A percentile compares a stretch with the other conserved stretches of the same genome.
Evolutionary conservation across 2,329 filamentous ascomycete genomes (phyloP).

Genomic region (Diaporthe amygdali): DNA sequence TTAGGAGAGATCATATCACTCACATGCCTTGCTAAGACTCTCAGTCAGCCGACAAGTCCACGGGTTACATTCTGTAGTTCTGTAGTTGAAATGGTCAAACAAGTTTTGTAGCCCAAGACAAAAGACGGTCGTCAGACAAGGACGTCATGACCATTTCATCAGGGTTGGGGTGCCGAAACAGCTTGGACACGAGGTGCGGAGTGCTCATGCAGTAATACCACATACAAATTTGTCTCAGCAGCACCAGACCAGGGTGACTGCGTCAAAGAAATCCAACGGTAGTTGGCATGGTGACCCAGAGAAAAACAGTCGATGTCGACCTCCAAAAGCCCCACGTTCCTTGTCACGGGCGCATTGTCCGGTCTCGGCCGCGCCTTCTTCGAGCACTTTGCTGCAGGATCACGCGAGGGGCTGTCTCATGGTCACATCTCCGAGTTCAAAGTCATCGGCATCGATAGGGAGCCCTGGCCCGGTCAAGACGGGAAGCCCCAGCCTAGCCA

Average conservation of each 20-base stretch:
- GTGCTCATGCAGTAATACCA: neutral
- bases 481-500: neutral
- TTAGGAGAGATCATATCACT: no score
- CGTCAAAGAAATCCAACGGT: no score
- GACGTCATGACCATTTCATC: neutral
- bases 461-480: neutral
- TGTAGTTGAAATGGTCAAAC: no score
- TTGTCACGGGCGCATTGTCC: slow-evolving; percentile 22
- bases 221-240: no score
- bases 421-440: neutral
- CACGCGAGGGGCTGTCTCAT: no score
- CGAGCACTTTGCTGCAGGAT: slow-evolving; percentile 12
- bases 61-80: no score
- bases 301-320: neutral
- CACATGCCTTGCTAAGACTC: no score
- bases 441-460: slow-evolving; percentile 15
- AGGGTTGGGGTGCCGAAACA: neutral
- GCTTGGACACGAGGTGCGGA: neutral
- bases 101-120: no score
- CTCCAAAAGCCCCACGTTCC: neutral
- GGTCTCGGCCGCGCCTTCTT: slow-evolving; percentile 25
- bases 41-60: no score
- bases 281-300: neutral
- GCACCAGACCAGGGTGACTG: no score
- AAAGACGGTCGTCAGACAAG: no score